Evolutionary conservation across 2,329 filamentous ascomycete species (phyloP), one percentile per base, ranked within the genome.

Genomic region (Xylaria sp.): DNA sequence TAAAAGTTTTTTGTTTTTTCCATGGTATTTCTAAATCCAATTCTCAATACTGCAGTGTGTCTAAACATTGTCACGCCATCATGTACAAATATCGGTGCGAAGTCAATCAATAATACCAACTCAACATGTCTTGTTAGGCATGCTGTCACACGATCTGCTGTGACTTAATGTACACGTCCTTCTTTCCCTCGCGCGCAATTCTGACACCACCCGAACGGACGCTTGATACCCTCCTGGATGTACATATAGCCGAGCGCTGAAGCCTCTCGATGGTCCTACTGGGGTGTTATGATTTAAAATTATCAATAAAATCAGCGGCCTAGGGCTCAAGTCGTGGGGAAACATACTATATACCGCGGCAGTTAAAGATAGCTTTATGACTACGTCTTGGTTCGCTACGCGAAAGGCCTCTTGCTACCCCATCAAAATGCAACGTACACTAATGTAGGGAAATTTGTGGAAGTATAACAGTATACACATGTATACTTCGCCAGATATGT

Each of bases 191-290:
- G 25, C 25, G 56, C 43, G 41, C 51, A 58, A 36, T 36, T 52
- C 46, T 55, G 41, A 33, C 39, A 60, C 52, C 46, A 48, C 43
- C 25, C 62, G 28, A 36, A 62, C 18, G 31, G 46, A 39, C 15
- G 20, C 25, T n/a, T 54, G 18, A 56, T 49, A 68, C 43, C 25
- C 48, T 28, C 13, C 15, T 58, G 43, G 39, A 54, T 52, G 2
- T 58, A 66, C 31, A 55, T 60, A 61, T 39, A 60, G 33, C 63
- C 67, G 59, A 63, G 55, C 58, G 63, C 60, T 31, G 28, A 51
- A 56, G 25, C 33, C n/a, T 28, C 43, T 49, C n/a, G 9, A 9
- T 52, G 54, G 55, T 55, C 57, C 28, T 31, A 20, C 55, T 25
- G 20, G 36, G 25, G 28, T 51, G 31, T 3, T 31, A 36, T 36